phyloP scores from a whole-genome alignment of 2,329 filamentous ascomycete species.

The Reticulascus tulasneorum region DNA sequence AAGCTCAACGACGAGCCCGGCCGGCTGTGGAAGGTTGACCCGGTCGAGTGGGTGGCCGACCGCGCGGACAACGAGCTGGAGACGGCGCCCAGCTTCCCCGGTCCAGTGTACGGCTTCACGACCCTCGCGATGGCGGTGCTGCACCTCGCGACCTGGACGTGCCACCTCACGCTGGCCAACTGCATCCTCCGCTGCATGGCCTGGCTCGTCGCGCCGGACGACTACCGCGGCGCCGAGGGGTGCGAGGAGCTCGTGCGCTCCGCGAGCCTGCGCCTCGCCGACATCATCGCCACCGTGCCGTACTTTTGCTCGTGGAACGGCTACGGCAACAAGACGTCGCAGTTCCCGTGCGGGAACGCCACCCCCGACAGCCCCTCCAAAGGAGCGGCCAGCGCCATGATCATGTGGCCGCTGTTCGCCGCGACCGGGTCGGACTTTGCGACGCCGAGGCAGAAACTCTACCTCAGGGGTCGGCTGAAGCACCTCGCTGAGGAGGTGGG shows the following conservation, averaged over 20 bases:
- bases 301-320: conserved; percentile 18
- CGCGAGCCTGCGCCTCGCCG: conserved; percentile 13
- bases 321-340: conserved; percentile 9
- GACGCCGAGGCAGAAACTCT: conserved; percentile 14
- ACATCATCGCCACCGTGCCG: conserved; percentile 15
- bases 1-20: conserved; percentile 13
- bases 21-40: conserved; percentile 12
- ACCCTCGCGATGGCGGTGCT: conserved; percentile 14
- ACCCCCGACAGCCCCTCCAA: conserved; percentile 12
- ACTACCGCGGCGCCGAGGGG: conserved; percentile 14
- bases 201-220: conserved; percentile 16
- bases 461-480: conserved; percentile 13
- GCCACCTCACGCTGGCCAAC: conserved; percentile 18
- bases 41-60: conserved; percentile 8
- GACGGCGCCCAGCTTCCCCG: conserved; percentile 4
- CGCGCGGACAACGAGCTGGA: conserved; percentile 12
- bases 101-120: conserved; percentile 17
- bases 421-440: conserved; percentile 16
- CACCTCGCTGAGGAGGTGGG: conserved; percentile 16
- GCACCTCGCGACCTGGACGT: conserved; percentile 17
- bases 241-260: conserved; percentile 14
- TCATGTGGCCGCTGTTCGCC: conserved; percentile 15
- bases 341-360: conserved; percentile 13
- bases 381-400: conserved; percentile 16
- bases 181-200: conserved; percentile 17